A percentile compares a stretch with the other conserved stretches of the same genome.
Evolutionary conservation across 2,329 filamentous ascomycete genomes (phyloP).

Genomic region (Pyrenophora teres): DNA sequence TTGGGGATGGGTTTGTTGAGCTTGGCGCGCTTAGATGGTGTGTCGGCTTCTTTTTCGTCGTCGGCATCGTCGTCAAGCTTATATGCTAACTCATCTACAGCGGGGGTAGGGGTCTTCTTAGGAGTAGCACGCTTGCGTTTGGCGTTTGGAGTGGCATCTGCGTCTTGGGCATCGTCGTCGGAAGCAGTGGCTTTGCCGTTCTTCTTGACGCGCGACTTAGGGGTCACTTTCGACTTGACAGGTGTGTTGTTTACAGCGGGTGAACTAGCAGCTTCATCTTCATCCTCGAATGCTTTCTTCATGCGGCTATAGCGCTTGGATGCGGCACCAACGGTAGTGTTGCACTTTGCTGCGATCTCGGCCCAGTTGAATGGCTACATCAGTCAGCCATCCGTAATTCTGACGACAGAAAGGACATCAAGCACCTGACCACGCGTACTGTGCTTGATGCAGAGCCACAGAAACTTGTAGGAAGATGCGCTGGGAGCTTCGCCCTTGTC

Average conservation of each 20-base stretch:
- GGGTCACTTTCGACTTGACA: slow-evolving; percentile 7
- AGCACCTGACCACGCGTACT: slow-evolving; percentile 26
- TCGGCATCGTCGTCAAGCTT: slow-evolving; percentile 2
- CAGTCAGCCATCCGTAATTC: background rate
- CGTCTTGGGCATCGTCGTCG: background rate
- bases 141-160: background rate
- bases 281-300: slow-evolving; percentile 36
- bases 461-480: slow-evolving; percentile 24
- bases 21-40: slow-evolving; percentile 14
- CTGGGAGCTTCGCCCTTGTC: slow-evolving; percentile 23
- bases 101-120: slow-evolving; percentile 7
- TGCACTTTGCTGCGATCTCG: slow-evolving; percentile 32
- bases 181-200: background rate
- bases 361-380: slow-evolving; percentile 31
- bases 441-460: slow-evolving; percentile 42
- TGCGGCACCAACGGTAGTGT: slow-evolving; percentile 38
- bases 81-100: background rate
- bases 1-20: background rate
- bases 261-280: slow-evolving; percentile 9
- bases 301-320: slow-evolving; percentile 42
- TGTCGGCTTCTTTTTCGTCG: background rate
- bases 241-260: background rate
- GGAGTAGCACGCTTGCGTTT: slow-evolving; percentile 31
- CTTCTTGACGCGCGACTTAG: slow-evolving; percentile 11
- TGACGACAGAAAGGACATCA: background rate